Evolutionary conservation across 768 basidiomycete species (phyloP).

Genomic region (Inosperma sp.): DNA sequence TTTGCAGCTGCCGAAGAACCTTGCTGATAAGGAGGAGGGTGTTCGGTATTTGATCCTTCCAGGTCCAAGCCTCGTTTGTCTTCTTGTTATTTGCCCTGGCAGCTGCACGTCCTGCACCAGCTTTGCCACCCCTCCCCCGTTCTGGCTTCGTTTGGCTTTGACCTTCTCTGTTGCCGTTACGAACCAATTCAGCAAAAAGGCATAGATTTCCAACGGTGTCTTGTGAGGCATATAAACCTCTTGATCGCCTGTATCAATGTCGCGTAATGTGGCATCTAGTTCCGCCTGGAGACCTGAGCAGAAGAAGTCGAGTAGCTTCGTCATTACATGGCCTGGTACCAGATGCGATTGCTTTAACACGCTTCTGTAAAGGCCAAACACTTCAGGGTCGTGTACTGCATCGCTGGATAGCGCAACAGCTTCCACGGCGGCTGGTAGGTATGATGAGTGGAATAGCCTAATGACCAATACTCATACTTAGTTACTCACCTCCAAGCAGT

Average conservation of each 20-base stretch:
- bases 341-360: slow-evolving; percentile 70
- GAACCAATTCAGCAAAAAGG: slow-evolving; percentile 91
- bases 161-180: slow-evolving; percentile 76
- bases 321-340: slow-evolving; percentile 64
- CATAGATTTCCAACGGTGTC: slow-evolving; percentile 81
- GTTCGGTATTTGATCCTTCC: slow-evolving; percentile 70
- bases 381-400: slow-evolving; percentile 57
- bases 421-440: slow-evolving; percentile 64
- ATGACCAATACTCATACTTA: neutral
- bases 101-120: slow-evolving; percentile 30
- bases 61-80: slow-evolving; percentile 55
- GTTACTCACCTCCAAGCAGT: slow-evolving; percentile 57
- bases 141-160: slow-evolving; percentile 50
- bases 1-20: slow-evolving; percentile 53
- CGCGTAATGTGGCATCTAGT: slow-evolving; percentile 65
- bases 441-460: slow-evolving; percentile 2
- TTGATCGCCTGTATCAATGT: slow-evolving; percentile 66
- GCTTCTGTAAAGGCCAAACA: slow-evolving; percentile 80
- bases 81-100: slow-evolving; percentile 41
- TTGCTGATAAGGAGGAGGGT: slow-evolving; percentile 69
- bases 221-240: slow-evolving; percentile 61
- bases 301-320: slow-evolving; percentile 84
- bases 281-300: slow-evolving; percentile 69
- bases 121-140: slow-evolving; percentile 59
- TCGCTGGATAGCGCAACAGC: slow-evolving; percentile 74